Evolutionary conservation across 129 eudicot genomes (phyloP).

Genomic region (Lactuca sativa): DNA sequence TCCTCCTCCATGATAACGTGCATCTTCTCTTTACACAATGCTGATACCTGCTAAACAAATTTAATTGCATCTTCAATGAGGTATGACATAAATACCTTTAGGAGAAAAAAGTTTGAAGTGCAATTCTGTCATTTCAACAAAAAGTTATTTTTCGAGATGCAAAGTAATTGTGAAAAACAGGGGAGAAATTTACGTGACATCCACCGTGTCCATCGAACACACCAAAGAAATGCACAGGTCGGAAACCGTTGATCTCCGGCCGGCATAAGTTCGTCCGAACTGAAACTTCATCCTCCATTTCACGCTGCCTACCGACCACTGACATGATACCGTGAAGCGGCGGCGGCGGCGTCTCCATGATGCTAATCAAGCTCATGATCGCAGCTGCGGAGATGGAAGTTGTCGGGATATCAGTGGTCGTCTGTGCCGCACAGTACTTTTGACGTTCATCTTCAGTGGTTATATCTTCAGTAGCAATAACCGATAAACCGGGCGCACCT

Average conservation of each 20-base stretch:
- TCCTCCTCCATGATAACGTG: slow-evolving; percentile 46
- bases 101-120: no score
- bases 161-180: background rate
- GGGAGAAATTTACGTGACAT: slow-evolving; percentile 35
- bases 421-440: background rate
- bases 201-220: slow-evolving; percentile 64
- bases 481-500: background rate
- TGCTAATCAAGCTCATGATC: slow-evolving; percentile 13
- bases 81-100: no score
- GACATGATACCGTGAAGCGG: slow-evolving; percentile 36
- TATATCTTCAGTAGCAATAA: background rate
- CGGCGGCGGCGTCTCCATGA: slow-evolving; percentile 10
- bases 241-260: slow-evolving; percentile 34
- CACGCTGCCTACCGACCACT: slow-evolving; percentile 37
- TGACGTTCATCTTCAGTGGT: background rate
- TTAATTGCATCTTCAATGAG: background rate
- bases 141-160: background rate
- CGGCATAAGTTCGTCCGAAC: slow-evolving; percentile 33
- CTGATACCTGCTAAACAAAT: slow-evolving; percentile 40
- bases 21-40: slow-evolving; percentile 46
- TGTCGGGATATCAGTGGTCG: background rate
- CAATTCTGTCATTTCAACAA: background rate
- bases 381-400: background rate
- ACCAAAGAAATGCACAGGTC: slow-evolving; percentile 47
- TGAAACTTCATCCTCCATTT: slow-evolving; percentile 42